Base-by-base conservation (phyloP, 192 early-diverging fungal species). In the Backusella liffmaniae region DNA sequence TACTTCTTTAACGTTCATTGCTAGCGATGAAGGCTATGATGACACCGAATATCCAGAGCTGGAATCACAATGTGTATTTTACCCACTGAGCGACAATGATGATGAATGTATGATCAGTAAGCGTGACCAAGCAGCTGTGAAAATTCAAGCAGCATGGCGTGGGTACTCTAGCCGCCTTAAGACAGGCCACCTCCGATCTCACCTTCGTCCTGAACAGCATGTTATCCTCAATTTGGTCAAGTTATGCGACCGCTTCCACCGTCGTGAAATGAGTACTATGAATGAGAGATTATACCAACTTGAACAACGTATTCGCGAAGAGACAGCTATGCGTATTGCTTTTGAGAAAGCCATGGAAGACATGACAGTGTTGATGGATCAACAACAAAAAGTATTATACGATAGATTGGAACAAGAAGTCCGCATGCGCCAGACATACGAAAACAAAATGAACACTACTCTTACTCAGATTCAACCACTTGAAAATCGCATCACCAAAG, bases 331-430 rank as follows among this genome's bases (percentile, higher is more conserved):
- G 77, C 66, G 77, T 53, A 56, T 53, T 18, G 72, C 66, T 13
- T 79, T 79, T 79, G 77, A 79, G 70, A 79, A 72, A 73, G 77
- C 77, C 15, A 74, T 79, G 72, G 77, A 74, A 74, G 77, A 74
- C 26, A 79, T 79, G 77, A 70, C 68, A 23, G 46, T 79, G 8
- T 35, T 79, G 36, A 79, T 79, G 30, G 77, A 79, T 62, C 72
- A 73, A 42, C 77, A 79, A 35, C 77, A 79, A 70, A 74, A 73
- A 56, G 32, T 73, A 12, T 49, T 79, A 30, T 74, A 66, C 12
- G 77, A 79, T 65, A 73, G 77, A 26, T 42, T 79, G 16, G 77
- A 79, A 21, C 77, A 79, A 44, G 77, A 79, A 70, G 68, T 79
- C 10, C 39, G 26, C 9, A 79, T 79, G 73, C 77, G 77, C 10